Conservation (phyloP, 176 grass and related monocot genomes). For the Cocos nucifera region DNA sequence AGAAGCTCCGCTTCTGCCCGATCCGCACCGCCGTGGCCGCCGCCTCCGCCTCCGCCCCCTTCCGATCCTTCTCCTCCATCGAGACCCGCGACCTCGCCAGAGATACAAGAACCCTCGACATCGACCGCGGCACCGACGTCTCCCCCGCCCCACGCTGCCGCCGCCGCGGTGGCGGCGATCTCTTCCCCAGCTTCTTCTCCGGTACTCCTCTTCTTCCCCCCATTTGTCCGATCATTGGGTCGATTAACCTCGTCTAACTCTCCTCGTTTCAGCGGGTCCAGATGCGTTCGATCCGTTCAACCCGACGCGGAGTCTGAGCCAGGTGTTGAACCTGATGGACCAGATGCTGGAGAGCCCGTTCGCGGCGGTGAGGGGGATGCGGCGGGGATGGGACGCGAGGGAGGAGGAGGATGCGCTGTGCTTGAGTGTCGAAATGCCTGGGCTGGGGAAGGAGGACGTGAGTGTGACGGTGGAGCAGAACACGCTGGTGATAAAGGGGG, state of each 20-base stretch:
- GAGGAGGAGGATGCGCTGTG: slow-evolving; percentile 32
- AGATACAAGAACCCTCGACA: not conserved
- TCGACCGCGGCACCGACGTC: not conserved
- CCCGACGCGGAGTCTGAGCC: slow-evolving; percentile 19
- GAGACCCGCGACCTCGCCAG: not conserved
- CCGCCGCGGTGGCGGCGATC: slow-evolving; percentile 10
- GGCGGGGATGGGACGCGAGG: slow-evolving; percentile 25
- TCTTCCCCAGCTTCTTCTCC: slow-evolving; percentile 20
- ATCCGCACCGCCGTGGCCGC: not conserved
- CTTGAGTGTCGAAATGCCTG: slow-evolving; percentile 33
- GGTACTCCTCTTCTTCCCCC: not conserved
- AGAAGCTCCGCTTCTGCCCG: not conserved
- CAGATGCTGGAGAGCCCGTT: slow-evolving; percentile 25
- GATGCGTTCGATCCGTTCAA: slow-evolving; percentile 29
- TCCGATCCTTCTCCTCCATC: slow-evolving; percentile 12
- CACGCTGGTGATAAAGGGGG: slow-evolving; percentile 5
- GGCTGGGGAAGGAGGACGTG: slow-evolving; percentile 33
- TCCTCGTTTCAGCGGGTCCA: not conserved
- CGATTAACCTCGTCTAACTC: not conserved
- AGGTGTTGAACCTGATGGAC: slow-evolving; percentile 30
- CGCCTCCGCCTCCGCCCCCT: not conserved
- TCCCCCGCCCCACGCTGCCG: not conserved
- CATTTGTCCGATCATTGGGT: not conserved
- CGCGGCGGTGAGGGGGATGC: not conserved
- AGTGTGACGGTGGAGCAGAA: slow-evolving; percentile 15